Percentiles rank a stretch among this genome's conserved stretches.
These are phyloP conservation scores for Phytophthora idaei DNA, from an alignment of 352 stramenopile genomes.

Conservation along the genomic window DNA sequence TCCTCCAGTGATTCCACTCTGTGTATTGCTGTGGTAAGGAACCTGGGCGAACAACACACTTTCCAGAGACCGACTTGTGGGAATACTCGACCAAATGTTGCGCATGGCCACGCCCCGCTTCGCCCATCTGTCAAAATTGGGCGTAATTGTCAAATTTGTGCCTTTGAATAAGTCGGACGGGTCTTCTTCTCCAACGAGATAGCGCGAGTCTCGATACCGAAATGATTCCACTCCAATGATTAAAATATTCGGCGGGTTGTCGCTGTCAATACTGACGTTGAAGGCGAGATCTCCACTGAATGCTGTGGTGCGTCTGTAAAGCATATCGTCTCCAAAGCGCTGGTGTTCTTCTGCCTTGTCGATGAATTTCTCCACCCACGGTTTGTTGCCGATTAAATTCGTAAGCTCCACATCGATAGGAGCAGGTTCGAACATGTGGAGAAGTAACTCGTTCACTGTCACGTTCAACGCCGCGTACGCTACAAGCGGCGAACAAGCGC, in stretches of 20 bases:
- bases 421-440: slow-evolving; percentile 5
- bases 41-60: slow-evolving; percentile 11
- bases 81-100: slow-evolving; percentile 17
- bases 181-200: slow-evolving; percentile 6
- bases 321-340: not conserved
- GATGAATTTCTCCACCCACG: slow-evolving; percentile 5
- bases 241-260: slow-evolving; percentile 8
- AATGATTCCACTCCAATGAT: slow-evolving; percentile 11
- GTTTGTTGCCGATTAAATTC: not conserved
- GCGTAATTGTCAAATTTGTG: slow-evolving; percentile 8
- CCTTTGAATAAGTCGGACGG: slow-evolving; percentile 11
- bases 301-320: slow-evolving; percentile 8
- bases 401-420: not conserved
- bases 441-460: slow-evolving; percentile 10
- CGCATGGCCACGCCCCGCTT: slow-evolving; percentile 5
- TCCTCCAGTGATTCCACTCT: slow-evolving; percentile 8
- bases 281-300: slow-evolving; percentile 10
- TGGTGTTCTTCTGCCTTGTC: slow-evolving; percentile 1
- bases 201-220: slow-evolving; percentile 7
- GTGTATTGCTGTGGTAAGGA: slow-evolving; percentile 5
- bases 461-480: slow-evolving; percentile 11
- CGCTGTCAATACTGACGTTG: slow-evolving; percentile 4
- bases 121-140: slow-evolving; percentile 13
- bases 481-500: slow-evolving; percentile 1
- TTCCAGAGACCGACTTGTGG: slow-evolving; percentile 7